Conservation (phyloP, 2,329 filamentous ascomycete genomes). For the Alternaria arbusti region DNA sequence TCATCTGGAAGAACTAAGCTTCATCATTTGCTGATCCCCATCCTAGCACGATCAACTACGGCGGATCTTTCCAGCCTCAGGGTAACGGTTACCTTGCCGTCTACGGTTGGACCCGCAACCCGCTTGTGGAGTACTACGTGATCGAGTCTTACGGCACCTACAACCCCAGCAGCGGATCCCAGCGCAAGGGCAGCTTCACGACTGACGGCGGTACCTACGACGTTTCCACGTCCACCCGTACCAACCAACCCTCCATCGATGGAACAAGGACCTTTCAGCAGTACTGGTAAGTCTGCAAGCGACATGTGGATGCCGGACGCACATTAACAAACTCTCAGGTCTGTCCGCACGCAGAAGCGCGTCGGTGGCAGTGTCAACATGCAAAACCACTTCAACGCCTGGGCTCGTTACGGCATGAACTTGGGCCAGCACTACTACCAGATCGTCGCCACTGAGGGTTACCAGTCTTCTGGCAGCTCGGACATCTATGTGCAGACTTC, state of each 20-base stretch:
- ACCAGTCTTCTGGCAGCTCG: slow-evolving; percentile 53
- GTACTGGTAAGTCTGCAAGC: slow-evolving; percentile 53
- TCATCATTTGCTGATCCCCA: background rate
- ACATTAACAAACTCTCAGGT: background rate
- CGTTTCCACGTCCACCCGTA: slow-evolving; percentile 55
- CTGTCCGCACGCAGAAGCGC: slow-evolving; percentile 56
- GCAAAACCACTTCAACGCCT: slow-evolving; percentile 37
- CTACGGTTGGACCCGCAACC: slow-evolving; percentile 62
- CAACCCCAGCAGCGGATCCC: slow-evolving; percentile 52
- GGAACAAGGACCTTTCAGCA: slow-evolving; percentile 61
- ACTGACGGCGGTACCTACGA: slow-evolving; percentile 61
- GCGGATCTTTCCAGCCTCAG: slow-evolving; percentile 20
- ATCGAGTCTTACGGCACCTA: slow-evolving; percentile 59
- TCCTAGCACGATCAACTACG: slow-evolving; percentile 24
- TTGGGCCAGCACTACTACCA: slow-evolving; percentile 21
- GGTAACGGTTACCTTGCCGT: slow-evolving; percentile 47
- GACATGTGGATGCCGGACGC: background rate
- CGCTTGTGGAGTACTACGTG: slow-evolving; percentile 64
- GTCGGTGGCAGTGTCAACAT: slow-evolving; percentile 49
- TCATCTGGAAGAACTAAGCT: background rate
- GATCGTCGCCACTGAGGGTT: slow-evolving; percentile 62
- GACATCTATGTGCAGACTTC: slow-evolving; percentile 12
- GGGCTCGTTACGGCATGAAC: slow-evolving; percentile 30
- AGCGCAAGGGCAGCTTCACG: slow-evolving; percentile 57
- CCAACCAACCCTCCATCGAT: slow-evolving; percentile 59